A percentile compares a stretch with the other conserved stretches of the same genome.
Conservation (phyloP, 495 filamentous ascomycete genomes). For the Viridothelium virens region DNA sequence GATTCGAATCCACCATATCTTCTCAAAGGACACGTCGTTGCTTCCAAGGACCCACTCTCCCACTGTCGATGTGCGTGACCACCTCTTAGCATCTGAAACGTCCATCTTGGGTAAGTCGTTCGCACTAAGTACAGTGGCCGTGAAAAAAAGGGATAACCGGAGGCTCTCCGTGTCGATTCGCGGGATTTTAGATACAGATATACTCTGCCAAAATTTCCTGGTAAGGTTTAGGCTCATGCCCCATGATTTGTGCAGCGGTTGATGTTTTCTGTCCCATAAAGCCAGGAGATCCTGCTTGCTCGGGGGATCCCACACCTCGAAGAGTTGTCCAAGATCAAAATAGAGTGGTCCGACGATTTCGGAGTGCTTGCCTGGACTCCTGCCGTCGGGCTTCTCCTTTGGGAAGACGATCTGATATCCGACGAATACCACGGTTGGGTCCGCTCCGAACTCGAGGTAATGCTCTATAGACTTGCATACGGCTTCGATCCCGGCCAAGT, state of each 20-base stretch:
- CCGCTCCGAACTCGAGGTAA: conserved; percentile 4
- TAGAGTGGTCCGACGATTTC: background rate
- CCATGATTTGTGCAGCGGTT: background rate
- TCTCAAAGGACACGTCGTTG: too few species aligned
- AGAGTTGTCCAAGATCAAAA: background rate
- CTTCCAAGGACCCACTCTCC: too few species aligned
- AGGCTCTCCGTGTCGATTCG: background rate
- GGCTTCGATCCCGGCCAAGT: background rate
- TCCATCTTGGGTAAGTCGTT: background rate
- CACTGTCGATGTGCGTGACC: too few species aligned
- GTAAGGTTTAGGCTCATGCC: background rate
- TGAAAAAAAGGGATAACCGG: background rate
- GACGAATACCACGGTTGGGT: conserved; percentile 3
- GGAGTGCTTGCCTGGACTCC: background rate
- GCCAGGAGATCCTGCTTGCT: background rate
- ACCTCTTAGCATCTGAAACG: background rate
- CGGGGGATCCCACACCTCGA: conserved; percentile 3
- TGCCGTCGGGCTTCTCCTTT: background rate
- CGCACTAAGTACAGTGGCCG: background rate
- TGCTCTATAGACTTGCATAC: background rate
- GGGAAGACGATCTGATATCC: conserved; percentile 5
- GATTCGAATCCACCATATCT: too few species aligned
- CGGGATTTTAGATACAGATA: background rate
- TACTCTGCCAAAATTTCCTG: background rate
- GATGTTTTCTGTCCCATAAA: background rate